Evolutionary conservation across 73 alveolate species (phyloP), one percentile per base, ranked within the genome.

Genomic region (Stentor roeselii): DNA sequence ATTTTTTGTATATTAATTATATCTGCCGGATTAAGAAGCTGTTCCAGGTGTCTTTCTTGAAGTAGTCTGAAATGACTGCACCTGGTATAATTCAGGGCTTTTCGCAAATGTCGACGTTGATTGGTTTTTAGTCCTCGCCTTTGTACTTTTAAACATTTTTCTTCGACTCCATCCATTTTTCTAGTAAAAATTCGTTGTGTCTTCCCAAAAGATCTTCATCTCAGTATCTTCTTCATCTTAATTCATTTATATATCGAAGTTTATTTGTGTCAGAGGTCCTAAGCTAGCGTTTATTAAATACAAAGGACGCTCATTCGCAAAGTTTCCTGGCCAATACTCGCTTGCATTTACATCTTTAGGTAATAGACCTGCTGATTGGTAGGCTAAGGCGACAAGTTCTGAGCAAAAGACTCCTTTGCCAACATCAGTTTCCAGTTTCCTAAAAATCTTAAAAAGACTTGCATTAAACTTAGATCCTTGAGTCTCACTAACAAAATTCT

Each of bases 251-350:
- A 50, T 50, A 50, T 50, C 67, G 21, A 50, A 50, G 21, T 50
- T 50, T 11, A 50, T 50, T 50, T 21, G 67, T 11, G 67, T 50
- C 67, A 50, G 21, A 50, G 80, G 80, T 15, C 80, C 80, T 27
- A 67, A 40, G 34, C 42, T 27, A 67, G 80, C 80, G 11, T 32
- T 32, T 27, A 67, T 67, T 1, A 67, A 0, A 0, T 30, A 1
- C n/a, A 67, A 21, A 67, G n/a, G n/a, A 27, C 37, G 21, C 41
- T 67, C 80, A 30, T 34, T 34, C 1, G 80, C 80, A 11, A 75
- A 82, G 35, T 78, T 82, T 59, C 92, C 88, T n/a, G 92, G 92
- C 92, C 92, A 86, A 86, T 82, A 86, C 38, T 86, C 35, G 35
- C 90, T 76, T 0, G 92, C 37, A 38, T 78, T 39, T 3, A 83